A percentile compares a stretch with the other conserved stretches of the same genome.
Conservation (phyloP, 2,329 filamentous ascomycete genomes). For the Fusarium haematococcum region DNA sequence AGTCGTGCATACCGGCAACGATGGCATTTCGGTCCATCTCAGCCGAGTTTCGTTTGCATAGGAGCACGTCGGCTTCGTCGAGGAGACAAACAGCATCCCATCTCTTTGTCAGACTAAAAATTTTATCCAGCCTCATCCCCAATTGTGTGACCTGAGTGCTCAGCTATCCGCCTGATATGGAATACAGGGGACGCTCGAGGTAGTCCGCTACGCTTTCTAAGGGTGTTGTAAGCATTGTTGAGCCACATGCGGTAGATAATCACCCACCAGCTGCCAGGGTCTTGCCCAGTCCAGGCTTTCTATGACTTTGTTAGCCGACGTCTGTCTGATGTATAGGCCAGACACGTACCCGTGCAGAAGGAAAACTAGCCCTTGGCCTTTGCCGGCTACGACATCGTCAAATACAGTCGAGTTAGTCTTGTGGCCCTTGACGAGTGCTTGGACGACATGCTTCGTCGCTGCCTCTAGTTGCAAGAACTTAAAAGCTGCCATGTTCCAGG, state of each 20-base stretch:
- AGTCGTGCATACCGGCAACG: neutral
- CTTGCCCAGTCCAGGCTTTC: neutral
- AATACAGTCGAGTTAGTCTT: neutral
- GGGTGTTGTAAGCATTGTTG: neutral
- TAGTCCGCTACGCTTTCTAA: neutral
- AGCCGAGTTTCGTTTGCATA: neutral
- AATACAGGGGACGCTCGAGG: neutral
- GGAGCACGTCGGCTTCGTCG: neutral
- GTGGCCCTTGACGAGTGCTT: neutral
- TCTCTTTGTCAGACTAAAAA: neutral
- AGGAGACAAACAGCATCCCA: neutral
- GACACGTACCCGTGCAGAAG: neutral
- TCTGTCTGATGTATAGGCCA: accelerated
- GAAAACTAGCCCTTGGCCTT: neutral
- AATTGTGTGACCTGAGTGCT: neutral
- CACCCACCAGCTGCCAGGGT: neutral
- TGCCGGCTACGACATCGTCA: neutral
- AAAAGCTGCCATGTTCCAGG: neutral
- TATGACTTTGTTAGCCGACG: neutral
- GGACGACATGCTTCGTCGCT: neutral
- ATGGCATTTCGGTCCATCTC: neutral
- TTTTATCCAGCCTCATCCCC: neutral
- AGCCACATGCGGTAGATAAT: accelerated
- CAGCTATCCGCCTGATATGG: neutral
- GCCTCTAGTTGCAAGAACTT: neutral